Evolutionary conservation across 176 grass and related monocot species (phyloP).

Genomic region (Juncus inflexus): DNA sequence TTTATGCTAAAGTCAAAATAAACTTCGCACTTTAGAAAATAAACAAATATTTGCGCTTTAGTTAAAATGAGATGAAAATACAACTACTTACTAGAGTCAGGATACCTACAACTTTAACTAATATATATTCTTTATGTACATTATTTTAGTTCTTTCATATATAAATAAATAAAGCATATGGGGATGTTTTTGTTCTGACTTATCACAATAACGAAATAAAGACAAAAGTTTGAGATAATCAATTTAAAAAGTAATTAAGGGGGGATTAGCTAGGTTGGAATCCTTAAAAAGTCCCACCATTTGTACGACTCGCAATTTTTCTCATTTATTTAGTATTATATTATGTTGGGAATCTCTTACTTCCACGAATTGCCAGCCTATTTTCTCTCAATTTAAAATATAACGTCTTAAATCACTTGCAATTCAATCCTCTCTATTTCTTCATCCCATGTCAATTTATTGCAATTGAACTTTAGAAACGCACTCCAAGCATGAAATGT

Average conservation of each 20-base stretch:
- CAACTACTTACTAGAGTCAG: no score
- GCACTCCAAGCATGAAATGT: no score
- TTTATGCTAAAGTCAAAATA: no score
- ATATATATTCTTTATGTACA: no score
- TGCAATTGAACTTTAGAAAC: no score
- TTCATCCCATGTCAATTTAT: background rate
- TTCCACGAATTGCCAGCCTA: constrained; percentile 12
- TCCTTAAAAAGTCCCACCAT: constrained; percentile 29
- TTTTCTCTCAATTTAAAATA: background rate
- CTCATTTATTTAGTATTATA: background rate
- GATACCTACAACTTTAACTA: no score
- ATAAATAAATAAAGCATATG: no score
- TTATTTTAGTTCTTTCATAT: no score
- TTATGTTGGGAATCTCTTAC: constrained; percentile 21
- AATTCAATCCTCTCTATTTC: constrained; percentile 11
- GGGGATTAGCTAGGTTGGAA: constrained; percentile 14
- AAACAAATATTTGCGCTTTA: no score
- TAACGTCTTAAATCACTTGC: background rate
- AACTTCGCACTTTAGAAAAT: no score
- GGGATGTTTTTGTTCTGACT: constrained; percentile 2
- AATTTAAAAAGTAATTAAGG: background rate
- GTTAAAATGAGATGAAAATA: no score
- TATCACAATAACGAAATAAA: constrained; percentile 1
- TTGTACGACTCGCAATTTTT: constrained; percentile 9
- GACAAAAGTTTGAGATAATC: constrained; percentile 13